Evolutionary conservation across 768 basidiomycete genomes (phyloP).

Genomic region (Filobasidium floriforme): DNA sequence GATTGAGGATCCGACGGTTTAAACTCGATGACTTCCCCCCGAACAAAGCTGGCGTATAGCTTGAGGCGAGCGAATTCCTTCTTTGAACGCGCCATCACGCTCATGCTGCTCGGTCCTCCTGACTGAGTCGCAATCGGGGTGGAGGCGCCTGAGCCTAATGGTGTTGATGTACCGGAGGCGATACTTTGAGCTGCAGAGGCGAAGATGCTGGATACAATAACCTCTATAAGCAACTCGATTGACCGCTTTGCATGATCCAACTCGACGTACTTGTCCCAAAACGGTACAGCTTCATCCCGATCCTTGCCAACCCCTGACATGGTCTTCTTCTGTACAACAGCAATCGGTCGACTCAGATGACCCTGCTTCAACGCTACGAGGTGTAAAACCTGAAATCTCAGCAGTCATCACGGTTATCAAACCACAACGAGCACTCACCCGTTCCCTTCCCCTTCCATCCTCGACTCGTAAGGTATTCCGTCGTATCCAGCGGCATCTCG

Average conservation of each 20-base stretch:
- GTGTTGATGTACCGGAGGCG: constrained; percentile 31
- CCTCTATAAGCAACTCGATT: not conserved
- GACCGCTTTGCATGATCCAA: not conserved
- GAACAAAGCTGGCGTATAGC: constrained; percentile 74
- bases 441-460: constrained; percentile 84
- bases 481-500: constrained; percentile 22
- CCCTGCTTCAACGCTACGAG: constrained; percentile 65
- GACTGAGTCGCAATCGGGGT: constrained; percentile 16
- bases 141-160: constrained; percentile 13
- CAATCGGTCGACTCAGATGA: constrained; percentile 66
- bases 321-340: constrained; percentile 73
- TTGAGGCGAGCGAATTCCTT: constrained; percentile 65
- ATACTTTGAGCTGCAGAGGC: constrained; percentile 75
- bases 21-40: constrained; percentile 54
- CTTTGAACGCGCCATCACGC: constrained; percentile 52
- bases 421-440: constrained; percentile 24
- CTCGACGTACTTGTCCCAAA: constrained; percentile 87
- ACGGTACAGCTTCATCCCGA: constrained; percentile 88
- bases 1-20: constrained; percentile 3
- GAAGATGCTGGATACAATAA: constrained; percentile 56
- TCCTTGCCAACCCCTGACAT: constrained; percentile 85
- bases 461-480: constrained; percentile 46
- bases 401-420: not conserved
- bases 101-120: constrained; percentile 25
- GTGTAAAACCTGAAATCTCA: not conserved